These are phyloP conservation scores for Purshia tridentata DNA, from an alignment of 306 rosid genomes.

Conservation along the genomic window DNA sequence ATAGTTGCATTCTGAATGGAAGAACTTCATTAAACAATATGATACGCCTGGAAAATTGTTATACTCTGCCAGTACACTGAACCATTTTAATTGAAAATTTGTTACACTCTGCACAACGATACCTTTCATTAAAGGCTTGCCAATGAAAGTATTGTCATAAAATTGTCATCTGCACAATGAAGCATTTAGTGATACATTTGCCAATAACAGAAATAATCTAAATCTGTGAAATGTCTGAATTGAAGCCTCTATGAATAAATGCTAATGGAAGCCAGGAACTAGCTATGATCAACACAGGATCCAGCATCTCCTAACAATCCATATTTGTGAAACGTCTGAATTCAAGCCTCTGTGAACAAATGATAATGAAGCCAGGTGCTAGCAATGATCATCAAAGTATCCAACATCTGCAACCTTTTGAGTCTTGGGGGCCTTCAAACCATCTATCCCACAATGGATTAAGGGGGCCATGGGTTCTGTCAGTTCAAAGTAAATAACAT, in stretches of 20 bases:
- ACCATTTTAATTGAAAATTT: conserved; percentile 23
- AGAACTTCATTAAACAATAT: background rate
- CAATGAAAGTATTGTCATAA: conserved; percentile 31
- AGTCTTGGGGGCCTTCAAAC: conserved; percentile 92
- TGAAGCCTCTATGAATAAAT: conserved; percentile 29
- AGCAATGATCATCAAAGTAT: conserved; percentile 53
- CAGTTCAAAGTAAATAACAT: conserved; percentile 19
- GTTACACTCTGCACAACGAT: conserved; percentile 18
- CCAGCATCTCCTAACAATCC: conserved; percentile 55
- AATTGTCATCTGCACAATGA: conserved; percentile 51
- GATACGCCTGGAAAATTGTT: background rate
- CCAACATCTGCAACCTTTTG: conserved; percentile 90
- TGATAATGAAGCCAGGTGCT: conserved; percentile 6
- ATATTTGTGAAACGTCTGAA: conserved; percentile 35
- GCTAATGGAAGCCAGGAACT: conserved; percentile 2
- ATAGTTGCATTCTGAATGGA: background rate
- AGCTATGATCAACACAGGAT: conserved; percentile 51
- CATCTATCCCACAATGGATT: conserved; percentile 89
- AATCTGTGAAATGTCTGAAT: conserved; percentile 3
- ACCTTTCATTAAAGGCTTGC: conserved; percentile 30
- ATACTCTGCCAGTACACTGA: conserved; percentile 5
- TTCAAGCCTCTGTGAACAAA: conserved; percentile 29
- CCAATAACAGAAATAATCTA: background rate
- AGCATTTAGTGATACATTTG: conserved; percentile 5
- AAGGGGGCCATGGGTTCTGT: conserved; percentile 75